Evolutionary conservation across 2,329 filamentous ascomycete species (phyloP).

Genomic region (Botrytis pseudocinerea): DNA sequence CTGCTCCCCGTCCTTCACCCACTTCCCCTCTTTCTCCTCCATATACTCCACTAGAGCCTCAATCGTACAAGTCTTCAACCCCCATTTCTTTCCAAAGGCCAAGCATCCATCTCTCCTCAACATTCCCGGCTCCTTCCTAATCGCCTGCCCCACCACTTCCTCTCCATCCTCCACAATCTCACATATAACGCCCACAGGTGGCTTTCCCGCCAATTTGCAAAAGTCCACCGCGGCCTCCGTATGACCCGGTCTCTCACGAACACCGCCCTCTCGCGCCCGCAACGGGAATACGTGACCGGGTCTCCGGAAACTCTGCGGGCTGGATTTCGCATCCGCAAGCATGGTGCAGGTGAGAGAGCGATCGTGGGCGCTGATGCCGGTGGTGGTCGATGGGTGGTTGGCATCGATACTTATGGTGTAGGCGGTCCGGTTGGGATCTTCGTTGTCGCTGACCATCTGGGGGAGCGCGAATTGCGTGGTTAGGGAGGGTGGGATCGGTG

Average conservation of each 20-base stretch:
- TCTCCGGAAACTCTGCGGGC: conserved; percentile 64
- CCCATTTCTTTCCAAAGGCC: conserved; percentile 83
- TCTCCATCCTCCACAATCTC: conserved; percentile 87
- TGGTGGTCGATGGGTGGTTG: conserved; percentile 69
- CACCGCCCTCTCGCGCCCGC: conserved; percentile 74
- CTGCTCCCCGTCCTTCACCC: conserved; percentile 32
- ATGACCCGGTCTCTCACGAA: conserved; percentile 77
- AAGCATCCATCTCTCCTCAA: conserved; percentile 87
- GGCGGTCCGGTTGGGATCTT: conserved; percentile 87
- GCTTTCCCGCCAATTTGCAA: conserved; percentile 79
- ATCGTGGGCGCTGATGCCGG: conserved; percentile 88
- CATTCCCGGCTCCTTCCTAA: conserved; percentile 75
- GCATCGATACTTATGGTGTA: conserved; percentile 92
- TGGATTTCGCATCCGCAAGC: conserved; percentile 65
- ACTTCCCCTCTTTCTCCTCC: conserved; percentile 39
- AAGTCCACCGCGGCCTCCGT: conserved; percentile 94
- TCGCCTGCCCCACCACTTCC: conserved; percentile 65
- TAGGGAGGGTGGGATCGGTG: conserved; percentile 70
- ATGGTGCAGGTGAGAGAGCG: conserved; percentile 77
- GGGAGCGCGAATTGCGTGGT: conserved; percentile 74
- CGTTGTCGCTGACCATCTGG: conserved; percentile 75
- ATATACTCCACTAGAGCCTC: conserved; percentile 76
- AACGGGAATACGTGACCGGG: conserved; percentile 92
- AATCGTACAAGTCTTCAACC: conserved; percentile 92
- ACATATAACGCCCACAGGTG: conserved; percentile 77